Base-by-base conservation (phyloP, 768 basidiomycete species). In the Infundibulicybe gibba region DNA sequence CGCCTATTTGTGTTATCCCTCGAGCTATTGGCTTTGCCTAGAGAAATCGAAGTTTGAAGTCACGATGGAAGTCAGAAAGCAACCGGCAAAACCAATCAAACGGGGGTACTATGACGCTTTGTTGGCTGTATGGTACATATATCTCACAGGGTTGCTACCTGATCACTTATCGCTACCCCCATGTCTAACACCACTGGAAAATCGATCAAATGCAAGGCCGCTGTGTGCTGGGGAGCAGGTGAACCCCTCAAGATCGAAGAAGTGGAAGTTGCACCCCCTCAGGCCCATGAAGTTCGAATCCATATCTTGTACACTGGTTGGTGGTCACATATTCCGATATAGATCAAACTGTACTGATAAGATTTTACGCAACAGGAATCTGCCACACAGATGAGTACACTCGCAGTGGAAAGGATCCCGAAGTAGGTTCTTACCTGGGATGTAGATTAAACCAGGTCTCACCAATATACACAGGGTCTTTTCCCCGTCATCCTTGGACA, bases 371-470 rank as follows among this genome's bases (percentile, higher is more conserved):
- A 25, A 21, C 49, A 89, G 88, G 88, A 51, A 88, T 99, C 63
- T 99, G 97, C 70, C 94, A 98, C 67, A 97, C 95, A 60, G 94
- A 98, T 60, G 94, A 94, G 62, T 98, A 94, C 72, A 94, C 93
- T 51, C 85, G 94, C 62, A 94, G 91, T 63, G 94, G 94, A 47
- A 88, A 88, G 66, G 95, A 99, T 64, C 84, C 94, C 37, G 97
- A 98, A 80, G 94, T 87, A 63, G 44, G 60, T 52, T 17, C 35
- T 51, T 30, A 10, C 39, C 44, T 32, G n/a, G 33, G n/a, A 11
- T 45, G 32, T 32, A 14, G 31, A 32, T 25, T 13, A 5, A 25
- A 32, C 6, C 19, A 17, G 30, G 19, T 19, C n/a, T 30, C 30
- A 38, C 15, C 51, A 34, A 51, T 44, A 40, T 44, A 46, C 48